Evolutionary conservation across 805 yeast genomes (phyloP).

Genomic region (Ogataea naganishii): DNA sequence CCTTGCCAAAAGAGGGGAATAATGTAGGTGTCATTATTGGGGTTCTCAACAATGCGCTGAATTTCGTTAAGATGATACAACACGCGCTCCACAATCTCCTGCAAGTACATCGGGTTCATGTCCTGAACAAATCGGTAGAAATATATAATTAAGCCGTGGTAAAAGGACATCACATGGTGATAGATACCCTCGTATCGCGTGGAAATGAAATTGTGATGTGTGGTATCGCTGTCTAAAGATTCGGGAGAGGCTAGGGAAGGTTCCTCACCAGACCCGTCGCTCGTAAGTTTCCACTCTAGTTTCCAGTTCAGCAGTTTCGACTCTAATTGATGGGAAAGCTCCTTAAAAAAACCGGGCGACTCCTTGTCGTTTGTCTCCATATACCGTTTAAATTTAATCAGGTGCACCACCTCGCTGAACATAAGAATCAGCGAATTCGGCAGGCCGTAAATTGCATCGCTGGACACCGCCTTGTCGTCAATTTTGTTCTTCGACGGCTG

Average conservation of each 20-base stretch:
- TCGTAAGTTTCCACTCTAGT: slow-evolving; percentile 59
- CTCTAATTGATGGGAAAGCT: slow-evolving; percentile 32
- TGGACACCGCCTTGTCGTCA: slow-evolving; percentile 52
- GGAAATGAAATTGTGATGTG: slow-evolving; percentile 34
- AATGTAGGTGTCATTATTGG: slow-evolving; percentile 43
- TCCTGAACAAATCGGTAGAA: slow-evolving; percentile 57
- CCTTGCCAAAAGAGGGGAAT: slow-evolving; percentile 87
- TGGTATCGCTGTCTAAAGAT: neutral
- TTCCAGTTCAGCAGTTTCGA: slow-evolving; percentile 54
- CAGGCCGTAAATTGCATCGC: slow-evolving; percentile 76
- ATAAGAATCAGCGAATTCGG: slow-evolving; percentile 72
- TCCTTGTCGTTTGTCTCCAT: slow-evolving; percentile 27
- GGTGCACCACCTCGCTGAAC: slow-evolving; percentile 63
- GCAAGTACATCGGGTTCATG: slow-evolving; percentile 47
- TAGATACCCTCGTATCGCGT: slow-evolving; percentile 63
- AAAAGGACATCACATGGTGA: slow-evolving; percentile 75
- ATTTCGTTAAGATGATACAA: slow-evolving; percentile 56
- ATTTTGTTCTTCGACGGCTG: slow-evolving; percentile 31
- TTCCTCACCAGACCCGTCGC: no score
- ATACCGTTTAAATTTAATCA: slow-evolving; percentile 54
- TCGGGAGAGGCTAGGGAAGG: neutral
- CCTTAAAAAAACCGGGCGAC: slow-evolving; percentile 27
- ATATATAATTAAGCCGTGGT: slow-evolving; percentile 63
- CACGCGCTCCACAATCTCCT: slow-evolving; percentile 51
- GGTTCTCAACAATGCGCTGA: slow-evolving; percentile 40